Evolutionary conservation across 2,329 filamentous ascomycete species (phyloP).

Genomic region (Xylariaceae sp.): DNA sequence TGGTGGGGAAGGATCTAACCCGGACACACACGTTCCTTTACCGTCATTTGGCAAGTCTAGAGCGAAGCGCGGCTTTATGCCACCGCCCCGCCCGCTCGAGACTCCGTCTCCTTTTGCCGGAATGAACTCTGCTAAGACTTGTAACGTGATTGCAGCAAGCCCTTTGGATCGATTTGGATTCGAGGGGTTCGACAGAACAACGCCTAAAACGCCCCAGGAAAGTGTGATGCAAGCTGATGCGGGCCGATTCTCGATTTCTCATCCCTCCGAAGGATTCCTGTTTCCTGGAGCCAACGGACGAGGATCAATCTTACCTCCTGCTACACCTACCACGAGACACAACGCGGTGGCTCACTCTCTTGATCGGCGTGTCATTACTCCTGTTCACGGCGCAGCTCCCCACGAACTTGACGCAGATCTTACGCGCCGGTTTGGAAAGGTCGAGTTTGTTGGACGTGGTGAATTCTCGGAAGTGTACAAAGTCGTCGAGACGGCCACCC

Average conservation of each 20-base stretch:
- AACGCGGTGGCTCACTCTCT: constrained; percentile 53
- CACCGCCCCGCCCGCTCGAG: constrained; percentile 33
- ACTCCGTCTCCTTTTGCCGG: constrained; percentile 31
- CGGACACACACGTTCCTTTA: constrained; percentile 31
- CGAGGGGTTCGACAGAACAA: constrained; percentile 39
- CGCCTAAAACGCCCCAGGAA: constrained; percentile 76
- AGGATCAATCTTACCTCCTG: constrained; percentile 55
- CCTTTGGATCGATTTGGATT: constrained; percentile 53
- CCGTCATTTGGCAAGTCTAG: constrained; percentile 36
- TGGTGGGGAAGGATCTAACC: constrained; percentile 30
- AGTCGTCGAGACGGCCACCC: constrained; percentile 48
- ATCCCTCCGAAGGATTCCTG: constrained; percentile 37
- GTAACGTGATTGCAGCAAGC: constrained; percentile 50
- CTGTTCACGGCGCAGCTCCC: constrained; percentile 63
- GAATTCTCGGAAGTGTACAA: constrained; percentile 93
- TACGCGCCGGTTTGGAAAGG: constrained; percentile 70
- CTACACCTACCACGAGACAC: constrained; percentile 69
- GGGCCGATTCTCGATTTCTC: constrained; percentile 77
- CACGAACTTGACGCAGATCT: constrained; percentile 72
- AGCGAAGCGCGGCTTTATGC: constrained; percentile 29
- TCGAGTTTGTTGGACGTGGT: constrained; percentile 75
- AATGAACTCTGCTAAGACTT: constrained; percentile 48
- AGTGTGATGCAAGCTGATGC: constrained; percentile 70
- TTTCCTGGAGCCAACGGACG: constrained; percentile 32
- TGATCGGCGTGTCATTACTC: constrained; percentile 59